Conservation (phyloP, 176 grass and related monocot species). For the Rhynchospora tenuis region DNA sequence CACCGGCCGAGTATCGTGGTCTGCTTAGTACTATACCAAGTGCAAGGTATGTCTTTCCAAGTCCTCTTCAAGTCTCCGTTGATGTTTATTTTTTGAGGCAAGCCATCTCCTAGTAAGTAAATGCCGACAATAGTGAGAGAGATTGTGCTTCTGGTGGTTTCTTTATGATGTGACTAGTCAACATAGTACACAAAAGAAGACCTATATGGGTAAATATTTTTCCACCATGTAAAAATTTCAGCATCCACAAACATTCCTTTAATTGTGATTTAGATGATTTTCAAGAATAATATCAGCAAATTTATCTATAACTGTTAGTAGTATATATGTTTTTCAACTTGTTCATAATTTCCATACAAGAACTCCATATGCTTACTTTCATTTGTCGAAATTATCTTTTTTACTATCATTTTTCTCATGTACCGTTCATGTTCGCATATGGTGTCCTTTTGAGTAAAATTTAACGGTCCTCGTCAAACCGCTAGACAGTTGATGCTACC, state of each 20-base stretch:
- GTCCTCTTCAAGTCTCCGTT: slow-evolving; percentile 8
- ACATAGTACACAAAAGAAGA: neutral
- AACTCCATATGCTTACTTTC: neutral
- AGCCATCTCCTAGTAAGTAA: neutral
- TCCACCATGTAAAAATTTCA: too few relatives aligned
- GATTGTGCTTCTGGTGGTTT: slow-evolving; percentile 10
- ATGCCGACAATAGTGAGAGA: slow-evolving; percentile 1
- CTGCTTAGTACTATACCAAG: slow-evolving; percentile 1
- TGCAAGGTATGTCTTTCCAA: neutral
- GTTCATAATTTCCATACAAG: too few relatives aligned
- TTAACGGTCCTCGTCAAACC: neutral
- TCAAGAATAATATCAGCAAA: too few relatives aligned
- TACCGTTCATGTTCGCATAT: neutral
- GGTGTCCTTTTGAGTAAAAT: neutral
- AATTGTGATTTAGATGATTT: too few relatives aligned
- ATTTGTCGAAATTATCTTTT: neutral
- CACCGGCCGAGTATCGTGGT: slow-evolving; percentile 4
- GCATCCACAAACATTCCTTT: too few relatives aligned
- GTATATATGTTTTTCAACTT: too few relatives aligned
- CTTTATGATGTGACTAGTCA: neutral
- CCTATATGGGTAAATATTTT: too few relatives aligned
- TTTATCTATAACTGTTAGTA: too few relatives aligned
- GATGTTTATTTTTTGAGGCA: neutral
- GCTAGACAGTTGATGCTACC: neutral
- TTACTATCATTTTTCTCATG: neutral